phyloP scores from a whole-genome alignment of 2,329 filamentous ascomycete species.

The Epichloe brachyelytri region DNA sequence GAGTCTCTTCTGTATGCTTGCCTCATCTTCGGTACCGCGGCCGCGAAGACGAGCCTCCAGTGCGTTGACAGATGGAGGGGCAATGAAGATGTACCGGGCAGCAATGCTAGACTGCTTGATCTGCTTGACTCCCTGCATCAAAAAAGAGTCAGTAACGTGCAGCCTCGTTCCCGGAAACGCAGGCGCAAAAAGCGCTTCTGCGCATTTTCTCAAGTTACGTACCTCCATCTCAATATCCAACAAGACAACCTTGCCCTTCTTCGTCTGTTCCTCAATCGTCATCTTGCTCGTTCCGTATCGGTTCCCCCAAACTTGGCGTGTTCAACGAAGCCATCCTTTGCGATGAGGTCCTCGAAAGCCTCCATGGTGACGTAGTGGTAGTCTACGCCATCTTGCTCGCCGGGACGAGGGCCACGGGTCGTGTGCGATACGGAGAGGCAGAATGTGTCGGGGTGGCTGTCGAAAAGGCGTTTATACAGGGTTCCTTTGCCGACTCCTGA shows the following conservation, averaged over 20 bases:
- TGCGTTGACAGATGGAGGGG: constrained; percentile 61
- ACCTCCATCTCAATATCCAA: constrained; percentile 97
- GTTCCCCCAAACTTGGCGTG: constrained; percentile 77
- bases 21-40: constrained; percentile 67
- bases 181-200: not conserved
- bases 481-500: constrained; percentile 72
- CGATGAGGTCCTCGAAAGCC: constrained; percentile 55
- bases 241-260: constrained; percentile 62
- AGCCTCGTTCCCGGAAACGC: not conserved
- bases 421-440: constrained; percentile 58
- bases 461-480: constrained; percentile 59
- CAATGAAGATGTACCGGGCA: constrained; percentile 74
- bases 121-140: constrained; percentile 64
- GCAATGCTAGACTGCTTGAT: constrained; percentile 64
- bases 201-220: constrained; percentile 9
- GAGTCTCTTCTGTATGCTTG: constrained; percentile 55
- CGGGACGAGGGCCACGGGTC: constrained; percentile 61
- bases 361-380: constrained; percentile 66
- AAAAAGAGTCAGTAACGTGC: not conserved
- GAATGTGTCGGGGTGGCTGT: constrained; percentile 36
- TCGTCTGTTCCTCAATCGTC: constrained; percentile 63
- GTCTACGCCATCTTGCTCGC: constrained; percentile 63
- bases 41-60: constrained; percentile 64
- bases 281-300: constrained; percentile 73
- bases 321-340: constrained; percentile 68